Evolutionary conservation across 768 basidiomycete species (phyloP).

Genomic region (Russula compacta): DNA sequence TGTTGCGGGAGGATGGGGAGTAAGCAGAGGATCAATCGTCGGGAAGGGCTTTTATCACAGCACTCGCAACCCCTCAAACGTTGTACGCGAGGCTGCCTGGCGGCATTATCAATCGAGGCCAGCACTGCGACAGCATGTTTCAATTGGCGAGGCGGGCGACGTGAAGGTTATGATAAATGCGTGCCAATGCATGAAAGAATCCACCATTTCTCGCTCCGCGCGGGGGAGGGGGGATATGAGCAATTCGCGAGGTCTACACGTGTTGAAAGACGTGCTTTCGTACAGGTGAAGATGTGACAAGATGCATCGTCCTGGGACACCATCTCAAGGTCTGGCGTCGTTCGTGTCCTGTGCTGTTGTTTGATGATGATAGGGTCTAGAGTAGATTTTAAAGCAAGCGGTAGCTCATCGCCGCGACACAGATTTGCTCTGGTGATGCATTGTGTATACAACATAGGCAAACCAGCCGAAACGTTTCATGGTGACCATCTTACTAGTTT

Average conservation of each 20-base stretch:
- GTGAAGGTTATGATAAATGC: not conserved
- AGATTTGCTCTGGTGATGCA: not conserved
- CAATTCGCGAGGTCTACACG: constrained; percentile 13
- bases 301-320: not conserved
- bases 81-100: constrained; percentile 17
- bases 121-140: constrained; percentile 15
- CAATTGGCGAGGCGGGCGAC: not conserved
- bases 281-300: constrained; percentile 4
- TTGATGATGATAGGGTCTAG: not conserved
- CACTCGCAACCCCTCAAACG: not conserved
- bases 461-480: not conserved
- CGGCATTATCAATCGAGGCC: constrained; percentile 18
- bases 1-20: constrained; percentile 3
- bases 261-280: constrained; percentile 13
- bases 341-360: not conserved
- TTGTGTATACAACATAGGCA: not conserved
- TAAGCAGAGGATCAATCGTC: constrained; percentile 6
- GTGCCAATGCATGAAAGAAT: not conserved
- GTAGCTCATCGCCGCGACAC: not conserved
- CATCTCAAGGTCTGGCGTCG: not conserved
- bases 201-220: not conserved
- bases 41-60: constrained; percentile 11
- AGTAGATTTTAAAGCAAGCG: not conserved
- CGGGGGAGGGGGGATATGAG: not conserved
- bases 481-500: not conserved